Base-by-base conservation (phyloP, 352 stramenopile species). In the Elongisporangium prolatum region DNA sequence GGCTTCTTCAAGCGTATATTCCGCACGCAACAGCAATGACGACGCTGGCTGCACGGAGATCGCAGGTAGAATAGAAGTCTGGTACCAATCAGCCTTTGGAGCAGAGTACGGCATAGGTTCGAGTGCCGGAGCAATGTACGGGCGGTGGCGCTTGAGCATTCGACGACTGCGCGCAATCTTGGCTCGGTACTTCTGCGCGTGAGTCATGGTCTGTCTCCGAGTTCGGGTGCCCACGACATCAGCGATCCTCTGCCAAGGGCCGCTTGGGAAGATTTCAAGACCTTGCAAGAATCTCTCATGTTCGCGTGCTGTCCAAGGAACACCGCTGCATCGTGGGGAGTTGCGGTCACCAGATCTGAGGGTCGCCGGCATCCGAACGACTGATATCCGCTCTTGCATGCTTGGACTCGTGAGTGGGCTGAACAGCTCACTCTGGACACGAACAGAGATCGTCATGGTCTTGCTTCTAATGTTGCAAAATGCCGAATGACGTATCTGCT, bases 121-220 rank as follows among this genome's bases (percentile, higher is more conserved):
- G 34, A 44, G 34, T 44, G 34, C 34, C 17, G 34, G 34, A 1
- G 34, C 10, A 44, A 17, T 44, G 10, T 17, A 11, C 1, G 34
- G 34, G 0, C 4, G 34, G 10, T 44, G 17, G 34, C 34, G 14
- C 34, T 44, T 44, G 34, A 44, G 9, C 11, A 44, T 17, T 11
- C 34, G 9, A 17, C 34, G 34, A 44, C 17, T 44, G 11, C 34
- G 34, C 11, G 34, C 34, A 44, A 44, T 44, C 34, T 44, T 44
- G 34, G 34, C 34, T 44, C 34, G 34, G 34, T 44, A 44, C 11
- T 44, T 44, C 34, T 44, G 34, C 5, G 89, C 89, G 58, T 97
- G 89, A 22, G 72, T 88, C 10, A 88, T 79, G 56, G 95, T 95
- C 59, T 98, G 91, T 21, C 87, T 81, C 16, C 80, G 54, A 2